Conservation (phyloP, 306 rosid species). For the Morella rubra region DNA sequence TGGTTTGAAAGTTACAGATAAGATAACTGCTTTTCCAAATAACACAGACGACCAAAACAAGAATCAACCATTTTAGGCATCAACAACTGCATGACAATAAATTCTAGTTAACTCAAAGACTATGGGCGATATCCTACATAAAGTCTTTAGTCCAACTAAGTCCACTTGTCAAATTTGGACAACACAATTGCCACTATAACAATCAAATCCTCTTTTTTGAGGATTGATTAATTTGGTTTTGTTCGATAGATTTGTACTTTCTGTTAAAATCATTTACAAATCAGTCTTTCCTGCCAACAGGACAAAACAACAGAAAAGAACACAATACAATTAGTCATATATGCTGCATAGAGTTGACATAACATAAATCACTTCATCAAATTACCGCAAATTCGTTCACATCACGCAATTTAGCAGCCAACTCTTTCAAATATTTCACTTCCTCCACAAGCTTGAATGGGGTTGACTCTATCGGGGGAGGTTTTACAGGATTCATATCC, state of each 20-base stretch:
- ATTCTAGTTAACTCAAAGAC: neutral
- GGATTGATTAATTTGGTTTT: too few relatives aligned
- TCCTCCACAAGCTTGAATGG: slow-evolving; percentile 77
- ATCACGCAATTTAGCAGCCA: slow-evolving; percentile 72
- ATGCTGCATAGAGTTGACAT: neutral
- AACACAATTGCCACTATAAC: neutral
- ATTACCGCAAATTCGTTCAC: slow-evolving; percentile 88
- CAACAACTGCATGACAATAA: neutral
- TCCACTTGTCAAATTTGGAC: neutral
- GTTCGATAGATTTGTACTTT: too few relatives aligned
- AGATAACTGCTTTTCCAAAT: neutral
- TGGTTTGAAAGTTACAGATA: neutral
- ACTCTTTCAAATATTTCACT: slow-evolving; percentile 70
- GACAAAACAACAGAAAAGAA: neutral
- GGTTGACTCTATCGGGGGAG: slow-evolving; percentile 57
- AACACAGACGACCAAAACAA: neutral
- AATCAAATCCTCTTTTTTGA: neutral
- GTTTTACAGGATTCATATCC: slow-evolving; percentile 49
- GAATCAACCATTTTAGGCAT: neutral
- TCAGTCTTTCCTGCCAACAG: neutral
- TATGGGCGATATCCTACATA: neutral
- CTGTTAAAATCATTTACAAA: neutral
- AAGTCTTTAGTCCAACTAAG: neutral
- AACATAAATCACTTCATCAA: neutral
- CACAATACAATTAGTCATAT: neutral